phyloP scores from a whole-genome alignment of 495 filamentous ascomycete genomes.

The Neurospora terricola region DNA sequence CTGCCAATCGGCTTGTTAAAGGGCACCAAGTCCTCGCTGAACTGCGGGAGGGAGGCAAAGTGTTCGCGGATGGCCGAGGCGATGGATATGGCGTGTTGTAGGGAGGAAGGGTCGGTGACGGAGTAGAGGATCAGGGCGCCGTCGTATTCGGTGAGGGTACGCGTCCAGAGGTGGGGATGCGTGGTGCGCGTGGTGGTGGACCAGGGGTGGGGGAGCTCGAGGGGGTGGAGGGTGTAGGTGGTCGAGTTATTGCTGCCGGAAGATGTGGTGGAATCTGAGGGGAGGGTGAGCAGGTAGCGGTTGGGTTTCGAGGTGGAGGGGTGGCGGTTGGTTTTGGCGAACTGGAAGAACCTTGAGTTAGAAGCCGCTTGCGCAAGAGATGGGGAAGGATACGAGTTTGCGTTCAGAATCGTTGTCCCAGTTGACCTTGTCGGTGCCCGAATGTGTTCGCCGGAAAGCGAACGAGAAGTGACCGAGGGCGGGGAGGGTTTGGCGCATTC shows the following conservation, averaged over 20 bases:
- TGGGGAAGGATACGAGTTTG: not conserved
- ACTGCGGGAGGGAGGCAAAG: slow-evolving; percentile 3
- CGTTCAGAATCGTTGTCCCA: not conserved
- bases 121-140: slow-evolving; percentile 32
- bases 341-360: not conserved
- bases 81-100: slow-evolving; percentile 17
- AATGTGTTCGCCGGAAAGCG: not conserved
- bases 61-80: slow-evolving; percentile 21
- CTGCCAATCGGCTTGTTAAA: not conserved
- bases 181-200: not conserved
- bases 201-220: slow-evolving; percentile 25
- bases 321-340: not conserved
- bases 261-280: slow-evolving; percentile 8
- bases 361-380: not conserved
- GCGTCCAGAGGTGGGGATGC: slow-evolving; percentile 12
- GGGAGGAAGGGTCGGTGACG: slow-evolving; percentile 24
- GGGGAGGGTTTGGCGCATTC: not conserved
- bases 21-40: not conserved
- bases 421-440: not conserved
- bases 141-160: slow-evolving; percentile 25
- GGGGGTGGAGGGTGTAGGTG: slow-evolving; percentile 27
- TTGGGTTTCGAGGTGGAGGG: slow-evolving; percentile 19
- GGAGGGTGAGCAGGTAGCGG: slow-evolving; percentile 22
- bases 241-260: not conserved
- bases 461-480: not conserved